phyloP scores from a whole-genome alignment of 1,284 basidiomycete species.

The Cryptococcus wingfieldii region DNA sequence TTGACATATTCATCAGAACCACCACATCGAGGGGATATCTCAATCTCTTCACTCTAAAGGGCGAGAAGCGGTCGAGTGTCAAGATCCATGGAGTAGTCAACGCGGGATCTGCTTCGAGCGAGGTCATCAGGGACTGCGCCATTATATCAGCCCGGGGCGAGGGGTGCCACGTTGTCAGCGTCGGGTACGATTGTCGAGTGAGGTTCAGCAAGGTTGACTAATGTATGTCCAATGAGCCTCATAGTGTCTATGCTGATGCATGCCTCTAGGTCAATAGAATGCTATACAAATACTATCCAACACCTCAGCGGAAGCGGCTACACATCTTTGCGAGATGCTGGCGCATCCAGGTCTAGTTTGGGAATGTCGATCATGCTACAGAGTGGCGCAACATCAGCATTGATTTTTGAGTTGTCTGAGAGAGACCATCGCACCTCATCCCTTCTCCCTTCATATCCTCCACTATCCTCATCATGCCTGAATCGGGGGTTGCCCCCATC shows the following conservation, averaged over 20 bases:
- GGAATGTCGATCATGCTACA: constrained; percentile 23
- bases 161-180: constrained; percentile 41
- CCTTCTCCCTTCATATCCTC: constrained; percentile 32
- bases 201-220: constrained; percentile 12
- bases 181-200: constrained; percentile 45
- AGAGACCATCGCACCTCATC: constrained; percentile 17
- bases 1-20: constrained; percentile 16
- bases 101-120: constrained; percentile 29
- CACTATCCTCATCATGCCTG: constrained; percentile 20
- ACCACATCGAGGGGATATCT: constrained; percentile 42
- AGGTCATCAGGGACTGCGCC: constrained; percentile 40
- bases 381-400: not conserved
- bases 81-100: constrained; percentile 35
- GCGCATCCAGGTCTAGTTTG: constrained; percentile 18
- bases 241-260: too few relatives aligned
- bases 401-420: not conserved
- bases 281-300: too few relatives aligned
- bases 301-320: not conserved
- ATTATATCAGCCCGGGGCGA: constrained; percentile 12
- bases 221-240: not conserved
- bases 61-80: constrained; percentile 34
- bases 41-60: constrained; percentile 34
- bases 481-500: constrained; percentile 17
- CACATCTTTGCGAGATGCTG: constrained; percentile 8
- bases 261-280: too few relatives aligned